Percentiles rank a stretch among this genome's conserved stretches.
Evolutionary conservation across 148 eudicot genomes (phyloP).

Genomic region (Camellia sinensis): DNA sequence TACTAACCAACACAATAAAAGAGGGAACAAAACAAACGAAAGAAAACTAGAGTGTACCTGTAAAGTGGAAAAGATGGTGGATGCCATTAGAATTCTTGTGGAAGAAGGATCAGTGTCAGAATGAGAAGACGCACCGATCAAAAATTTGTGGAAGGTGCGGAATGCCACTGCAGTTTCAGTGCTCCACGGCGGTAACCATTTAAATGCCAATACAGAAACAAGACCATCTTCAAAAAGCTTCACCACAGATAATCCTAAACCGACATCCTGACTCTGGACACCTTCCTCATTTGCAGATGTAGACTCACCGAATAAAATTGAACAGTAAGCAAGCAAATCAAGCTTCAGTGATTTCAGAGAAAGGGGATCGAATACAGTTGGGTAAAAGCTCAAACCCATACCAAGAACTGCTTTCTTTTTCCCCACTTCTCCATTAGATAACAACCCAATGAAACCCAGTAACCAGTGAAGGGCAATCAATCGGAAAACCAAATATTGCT

Average conservation of each 20-base stretch:
- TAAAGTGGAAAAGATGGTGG: constrained; percentile 61
- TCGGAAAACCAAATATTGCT: constrained; percentile 65
- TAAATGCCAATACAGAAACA: constrained; percentile 65
- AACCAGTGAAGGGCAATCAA: constrained; percentile 86
- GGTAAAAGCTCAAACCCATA: constrained; percentile 57
- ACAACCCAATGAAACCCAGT: constrained; percentile 49
- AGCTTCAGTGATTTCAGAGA: constrained; percentile 81
- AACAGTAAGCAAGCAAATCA: constrained; percentile 72
- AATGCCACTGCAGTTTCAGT: constrained; percentile 86
- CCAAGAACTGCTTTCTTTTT: constrained; percentile 40
- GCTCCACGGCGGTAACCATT: constrained; percentile 98
- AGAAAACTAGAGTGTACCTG: constrained; percentile 45
- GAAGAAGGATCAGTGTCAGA: constrained; percentile 42
- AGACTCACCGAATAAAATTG: constrained; percentile 33
- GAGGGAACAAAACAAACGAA: not conserved
- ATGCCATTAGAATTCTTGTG: constrained; percentile 42
- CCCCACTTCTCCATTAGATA: constrained; percentile 31
- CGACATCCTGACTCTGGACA: constrained; percentile 18
- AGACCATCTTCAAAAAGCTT: constrained; percentile 65
- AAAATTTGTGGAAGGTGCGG: constrained; percentile 68
- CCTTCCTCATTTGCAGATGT: constrained; percentile 22
- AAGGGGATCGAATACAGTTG: constrained; percentile 79
- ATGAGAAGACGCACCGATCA: constrained; percentile 73
- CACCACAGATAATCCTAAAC: constrained; percentile 29
- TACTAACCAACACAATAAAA: not conserved